phyloP scores from a whole-genome alignment of 306 rosid genomes.

The Rosa chinensis region DNA sequence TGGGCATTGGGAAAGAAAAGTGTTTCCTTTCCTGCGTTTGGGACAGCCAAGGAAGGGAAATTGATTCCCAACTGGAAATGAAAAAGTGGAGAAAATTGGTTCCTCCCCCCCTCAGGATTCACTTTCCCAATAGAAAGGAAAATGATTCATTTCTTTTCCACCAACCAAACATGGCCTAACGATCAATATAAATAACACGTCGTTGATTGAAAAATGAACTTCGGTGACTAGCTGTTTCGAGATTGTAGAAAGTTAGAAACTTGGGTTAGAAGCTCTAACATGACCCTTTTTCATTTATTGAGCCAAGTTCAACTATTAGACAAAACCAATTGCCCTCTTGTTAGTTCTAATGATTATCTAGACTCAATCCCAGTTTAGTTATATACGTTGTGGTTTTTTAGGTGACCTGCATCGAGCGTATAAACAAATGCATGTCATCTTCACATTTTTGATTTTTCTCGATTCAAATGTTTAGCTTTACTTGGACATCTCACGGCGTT shows the following conservation, averaged over 20 bases:
- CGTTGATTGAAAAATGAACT: background rate
- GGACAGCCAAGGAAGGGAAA: too few species aligned
- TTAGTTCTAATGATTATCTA: background rate
- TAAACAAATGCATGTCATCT: constrained; percentile 2
- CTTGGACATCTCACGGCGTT: background rate
- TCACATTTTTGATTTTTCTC: background rate
- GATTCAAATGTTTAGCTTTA: constrained; percentile 1
- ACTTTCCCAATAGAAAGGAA: too few species aligned
- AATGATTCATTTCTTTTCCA: too few species aligned
- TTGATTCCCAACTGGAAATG: too few species aligned
- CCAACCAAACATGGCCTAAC: too few species aligned
- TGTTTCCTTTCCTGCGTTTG: too few species aligned
- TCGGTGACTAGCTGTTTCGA: background rate
- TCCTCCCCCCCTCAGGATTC: too few species aligned
- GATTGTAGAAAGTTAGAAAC: constrained; percentile 12
- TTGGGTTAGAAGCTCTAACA: background rate
- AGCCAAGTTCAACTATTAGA: background rate
- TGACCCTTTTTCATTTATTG: background rate
- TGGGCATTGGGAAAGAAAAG: too few species aligned
- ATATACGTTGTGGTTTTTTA: constrained; percentile 3
- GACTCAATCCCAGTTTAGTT: background rate
- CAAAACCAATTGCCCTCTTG: background rate
- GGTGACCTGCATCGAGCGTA: constrained; percentile 9
- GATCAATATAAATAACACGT: background rate
- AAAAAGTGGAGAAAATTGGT: too few species aligned